These are phyloP conservation scores for Asparagopsis taxiformis DNA, from an alignment of 31 red algal species.

Conservation along the genomic window DNA sequence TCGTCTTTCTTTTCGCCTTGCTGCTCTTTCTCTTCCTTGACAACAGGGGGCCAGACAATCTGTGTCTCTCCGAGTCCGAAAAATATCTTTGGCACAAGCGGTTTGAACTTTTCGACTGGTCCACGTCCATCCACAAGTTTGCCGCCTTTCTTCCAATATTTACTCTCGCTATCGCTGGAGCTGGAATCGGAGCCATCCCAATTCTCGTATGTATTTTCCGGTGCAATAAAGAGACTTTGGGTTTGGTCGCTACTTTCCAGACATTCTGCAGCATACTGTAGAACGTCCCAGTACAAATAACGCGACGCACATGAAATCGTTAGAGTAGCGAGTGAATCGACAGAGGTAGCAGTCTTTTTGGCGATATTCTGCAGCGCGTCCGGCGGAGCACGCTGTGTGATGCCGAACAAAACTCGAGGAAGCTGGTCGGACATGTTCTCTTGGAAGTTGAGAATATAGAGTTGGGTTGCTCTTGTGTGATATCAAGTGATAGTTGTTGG, in stretches of 20 bases:
- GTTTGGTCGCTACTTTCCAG: not conserved
- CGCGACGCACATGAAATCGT: not conserved
- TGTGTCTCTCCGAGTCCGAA: constrained; percentile 1
- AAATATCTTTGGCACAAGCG: not conserved
- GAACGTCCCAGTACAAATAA: not conserved
- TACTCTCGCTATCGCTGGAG: not conserved
- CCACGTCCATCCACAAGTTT: not conserved
- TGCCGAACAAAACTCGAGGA: too few relatives aligned
- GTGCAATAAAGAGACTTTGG: not conserved
- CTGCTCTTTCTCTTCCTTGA: not conserved
- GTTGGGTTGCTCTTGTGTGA: too few relatives aligned
- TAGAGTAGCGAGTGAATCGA: not conserved
- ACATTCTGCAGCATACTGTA: not conserved
- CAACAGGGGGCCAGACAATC: constrained; percentile 4
- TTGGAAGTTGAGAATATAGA: too few relatives aligned
- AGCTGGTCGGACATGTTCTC: too few relatives aligned
- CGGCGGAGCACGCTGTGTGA: not conserved
- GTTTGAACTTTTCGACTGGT: not conserved
- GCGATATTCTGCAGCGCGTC: not conserved
- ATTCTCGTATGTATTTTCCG: not conserved
- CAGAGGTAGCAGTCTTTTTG: not conserved
- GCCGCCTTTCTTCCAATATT: not conserved
- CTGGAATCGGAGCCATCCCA: not conserved
- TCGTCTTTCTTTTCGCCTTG: not conserved
- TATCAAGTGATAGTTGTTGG: too few relatives aligned